Base-by-base conservation (phyloP, 768 basidiomycete species). In the Lactarius deliciosus region DNA sequence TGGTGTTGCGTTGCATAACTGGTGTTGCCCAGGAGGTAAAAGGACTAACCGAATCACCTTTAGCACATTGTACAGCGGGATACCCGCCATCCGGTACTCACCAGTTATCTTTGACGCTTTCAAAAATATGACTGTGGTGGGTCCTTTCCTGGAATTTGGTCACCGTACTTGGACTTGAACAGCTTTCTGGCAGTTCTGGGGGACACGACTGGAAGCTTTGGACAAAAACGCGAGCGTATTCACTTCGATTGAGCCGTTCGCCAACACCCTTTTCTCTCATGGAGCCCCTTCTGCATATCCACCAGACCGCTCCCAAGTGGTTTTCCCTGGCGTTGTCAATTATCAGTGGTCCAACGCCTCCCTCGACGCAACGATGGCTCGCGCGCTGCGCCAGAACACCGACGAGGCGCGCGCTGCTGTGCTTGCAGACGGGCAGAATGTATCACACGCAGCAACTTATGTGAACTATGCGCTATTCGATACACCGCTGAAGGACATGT, bases 311-410 rank as follows among this genome's bases (percentile, higher is more conserved):
- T 60, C 64, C 2, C 60, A 55, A 0, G 43, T 58, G 4, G 5
- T 69, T 55, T 53, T 69, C 30, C 68, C 64, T 9, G 25, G 57
- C 13, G 6, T 3, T 50, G 2, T 62, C 22, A 1, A 1, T 9
- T 6, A 55, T 28, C 0, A 9, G 13, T 69, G 55, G 25, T 5
- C 36, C 1, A 43, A 64, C 15, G 57, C 78, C 20, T 47, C 73
- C 5, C 73, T 73, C 1, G 86, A 87, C 67, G 73, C 72, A 8
- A 64, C 71, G 30, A 78, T 86, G 59, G 73, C 80, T n/a, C 50
- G 76, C 22, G 80, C 82, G 7, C 74, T 79, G 20, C 73, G 73
- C n/a, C 64, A 57, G 10, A 20, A 25, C 13, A 25, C 63, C 1
- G 38, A 50, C 8, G 10, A 43, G 5, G 2, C 65, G 5, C 30